Evolutionary conservation across 345 rosid species (phyloP), one percentile per base, ranked within the genome.

Genomic region (Firmiana major): DNA sequence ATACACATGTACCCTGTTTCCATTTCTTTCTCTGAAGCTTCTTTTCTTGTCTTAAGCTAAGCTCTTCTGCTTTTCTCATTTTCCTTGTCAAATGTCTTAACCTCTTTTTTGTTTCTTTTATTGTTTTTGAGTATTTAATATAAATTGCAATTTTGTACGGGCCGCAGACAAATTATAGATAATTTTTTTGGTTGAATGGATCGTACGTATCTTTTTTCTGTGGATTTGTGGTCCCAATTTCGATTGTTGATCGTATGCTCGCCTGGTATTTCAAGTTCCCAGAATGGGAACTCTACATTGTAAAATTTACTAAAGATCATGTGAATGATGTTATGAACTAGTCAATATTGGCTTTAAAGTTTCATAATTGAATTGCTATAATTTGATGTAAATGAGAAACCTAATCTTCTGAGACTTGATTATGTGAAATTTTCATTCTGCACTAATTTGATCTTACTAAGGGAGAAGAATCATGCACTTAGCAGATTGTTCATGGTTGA

Each of bases 161-260:
- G 3, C 38, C 16, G 22, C 53, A 45, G 54, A 15, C 5, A 67
- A 45, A 22, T 21, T 22, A 21, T 43, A n/a, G 9, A 67, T 31
- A 31, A 31, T 31, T 31, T 3, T 1, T 2, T 31, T 31, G 34
- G 34, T 31, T 31, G 34, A 31, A 31, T 31, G 34, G 3, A 31
- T 21, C 7, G 6, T 10, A 34, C 63, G 24, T 72, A 17, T 72
- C 60, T 49, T 71, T 38, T 59, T 36, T 21, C 53, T 60, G 58
- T 74, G 77, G 77, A 59, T 24, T 60, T 16, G 54, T 60, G 77
- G 45, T 74, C 68, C 77, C 38, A 24, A 43, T 2, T 60, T 43
- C 43, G 54, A 36, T 19, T 22, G 40, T 73, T 40, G 21, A 55
- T 38, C 7, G 7, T 1, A 9, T 49, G 42, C 42, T 28, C 0